Percentiles rank a stretch among this genome's conserved stretches.
Conservation (phyloP, 2,329 filamentous ascomycete genomes). For the Ascochyta pisi region DNA sequence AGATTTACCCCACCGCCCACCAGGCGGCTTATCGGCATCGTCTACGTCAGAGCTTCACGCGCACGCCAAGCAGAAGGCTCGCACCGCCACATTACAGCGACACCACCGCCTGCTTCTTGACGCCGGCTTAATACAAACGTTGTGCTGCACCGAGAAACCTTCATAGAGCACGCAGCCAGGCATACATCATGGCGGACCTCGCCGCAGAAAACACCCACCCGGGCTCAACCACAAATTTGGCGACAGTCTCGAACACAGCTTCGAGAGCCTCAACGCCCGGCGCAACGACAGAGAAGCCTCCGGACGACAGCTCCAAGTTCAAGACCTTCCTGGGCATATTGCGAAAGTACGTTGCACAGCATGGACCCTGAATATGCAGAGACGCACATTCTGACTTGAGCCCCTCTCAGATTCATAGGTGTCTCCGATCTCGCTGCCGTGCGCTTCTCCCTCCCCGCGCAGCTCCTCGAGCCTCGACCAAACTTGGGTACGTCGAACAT, state of each 20-base stretch:
- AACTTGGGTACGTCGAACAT: conserved; percentile 70
- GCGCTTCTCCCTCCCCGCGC: conserved; percentile 93
- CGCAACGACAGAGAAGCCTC: conserved; percentile 59
- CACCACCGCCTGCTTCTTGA: conserved; percentile 13
- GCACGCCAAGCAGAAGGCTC: conserved; percentile 12
- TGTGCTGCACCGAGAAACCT: neutral
- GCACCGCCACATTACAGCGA: conserved; percentile 24
- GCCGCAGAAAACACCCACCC: conserved; percentile 36
- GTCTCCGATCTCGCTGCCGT: conserved; percentile 95
- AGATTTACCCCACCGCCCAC: conserved; percentile 21
- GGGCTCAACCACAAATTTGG: conserved; percentile 34
- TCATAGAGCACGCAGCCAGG: conserved; percentile 8
- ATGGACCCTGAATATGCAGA: conserved; percentile 10
- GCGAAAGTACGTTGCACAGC: conserved; percentile 70
- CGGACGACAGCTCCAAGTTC: conserved; percentile 86
- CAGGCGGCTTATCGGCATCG: conserved; percentile 27
- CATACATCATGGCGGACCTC: conserved; percentile 40
- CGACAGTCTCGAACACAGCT: conserved; percentile 42
- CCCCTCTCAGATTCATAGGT: conserved; percentile 78
- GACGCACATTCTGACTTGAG: conserved; percentile 19
- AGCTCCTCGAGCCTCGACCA: conserved; percentile 92
- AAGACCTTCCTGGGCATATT: conserved; percentile 87
- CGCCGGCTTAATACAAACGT: conserved; percentile 5
- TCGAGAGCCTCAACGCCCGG: conserved; percentile 47
- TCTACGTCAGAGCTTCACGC: conserved; percentile 36